phyloP scores from a whole-genome alignment of 495 filamentous ascomycete genomes.

The Penicillium mononematosum region DNA sequence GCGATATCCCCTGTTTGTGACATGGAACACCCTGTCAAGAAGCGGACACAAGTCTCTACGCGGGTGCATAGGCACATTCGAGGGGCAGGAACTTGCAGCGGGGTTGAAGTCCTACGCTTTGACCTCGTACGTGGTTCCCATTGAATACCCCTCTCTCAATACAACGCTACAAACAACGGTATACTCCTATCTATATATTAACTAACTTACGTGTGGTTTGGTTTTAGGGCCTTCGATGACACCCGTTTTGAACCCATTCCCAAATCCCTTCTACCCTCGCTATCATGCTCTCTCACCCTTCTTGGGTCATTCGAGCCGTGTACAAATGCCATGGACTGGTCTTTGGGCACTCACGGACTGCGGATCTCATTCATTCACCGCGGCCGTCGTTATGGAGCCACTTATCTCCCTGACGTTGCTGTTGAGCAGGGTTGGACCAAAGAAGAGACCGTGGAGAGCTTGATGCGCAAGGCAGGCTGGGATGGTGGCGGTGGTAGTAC shows the following conservation, averaged over 20 bases:
- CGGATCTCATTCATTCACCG: conserved; percentile 71
- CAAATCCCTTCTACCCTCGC: conserved; percentile 60
- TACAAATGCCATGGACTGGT: conserved; percentile 77
- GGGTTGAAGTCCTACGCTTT: conserved; percentile 81
- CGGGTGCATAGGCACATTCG: conserved; percentile 97
- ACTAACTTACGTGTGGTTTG: conserved; percentile 4
- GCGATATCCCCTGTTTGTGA: conserved; percentile 79
- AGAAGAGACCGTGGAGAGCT: conserved; percentile 81
- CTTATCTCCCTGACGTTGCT: conserved; percentile 91
- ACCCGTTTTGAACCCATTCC: conserved; percentile 77
- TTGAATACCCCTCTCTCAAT: background rate
- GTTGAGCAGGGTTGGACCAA: conserved; percentile 94
- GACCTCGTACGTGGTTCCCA: conserved; percentile 61
- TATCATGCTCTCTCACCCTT: conserved; percentile 71
- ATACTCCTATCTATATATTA: background rate
- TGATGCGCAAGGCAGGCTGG: conserved; percentile 97
- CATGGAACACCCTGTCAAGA: conserved; percentile 78
- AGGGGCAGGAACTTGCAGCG: conserved; percentile 65
- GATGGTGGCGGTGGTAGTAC: conserved; percentile 43
- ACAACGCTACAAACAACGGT: background rate
- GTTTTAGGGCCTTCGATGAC: conserved; percentile 76
- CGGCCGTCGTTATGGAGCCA: conserved; percentile 61
- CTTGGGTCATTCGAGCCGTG: conserved; percentile 74
- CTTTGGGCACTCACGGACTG: conserved; percentile 78
- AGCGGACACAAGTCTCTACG: conserved; percentile 67